Base-by-base conservation (phyloP, 1,284 basidiomycete genomes). In the Cryptococcus sp. region DNA sequence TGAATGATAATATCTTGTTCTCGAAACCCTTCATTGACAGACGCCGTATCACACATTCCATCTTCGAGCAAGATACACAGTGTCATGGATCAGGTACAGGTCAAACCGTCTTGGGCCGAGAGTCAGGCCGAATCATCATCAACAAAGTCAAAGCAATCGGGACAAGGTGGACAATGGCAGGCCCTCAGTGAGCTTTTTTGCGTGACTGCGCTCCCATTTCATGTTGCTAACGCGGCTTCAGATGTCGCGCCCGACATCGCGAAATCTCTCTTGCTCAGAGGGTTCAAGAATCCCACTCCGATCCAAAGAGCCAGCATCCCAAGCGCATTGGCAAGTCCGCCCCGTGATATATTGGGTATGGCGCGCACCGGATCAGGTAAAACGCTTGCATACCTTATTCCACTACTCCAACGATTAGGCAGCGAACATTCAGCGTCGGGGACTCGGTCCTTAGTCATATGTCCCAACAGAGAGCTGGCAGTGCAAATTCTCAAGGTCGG, bases 301-400 rank as follows among this genome's bases (percentile, higher is more conserved):
- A 99, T 99, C 52, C 96, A 99, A 78, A 85, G 95, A 10, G 84
- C 90, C 17, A 84, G 93, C 3, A 90, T 99, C 53, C 96, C 96
- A 0, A 82, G 88, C 30, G 85, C 98, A 46, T 84, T 99, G 38
- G 79, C 88, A 5, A 85, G 84, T 50, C 94, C 96, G 43, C 91
- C 94, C 2, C 83, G 91, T 52, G 96, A 99, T 79, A 87, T 99
- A 10, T 91, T 99, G 19, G 96, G 93, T 54, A 99, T 99, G 96
- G 95, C 96, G 22, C 84, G 96, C 19, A 99, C 96, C 0, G 96
- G 96, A 57, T 97, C 94, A 0, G 96, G 96, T 62, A 99, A 99
- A 80, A 97, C 95, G 15, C 84, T 99, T 27, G 95, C 95, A 40
- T 99, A 96, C 78, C 86, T 99, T 82, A 83, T 99, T 20, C 96